These are phyloP conservation scores for Exophiala lecanii-corni DNA, from an alignment of 2,329 filamentous ascomycete genomes.

Conservation along the genomic window DNA sequence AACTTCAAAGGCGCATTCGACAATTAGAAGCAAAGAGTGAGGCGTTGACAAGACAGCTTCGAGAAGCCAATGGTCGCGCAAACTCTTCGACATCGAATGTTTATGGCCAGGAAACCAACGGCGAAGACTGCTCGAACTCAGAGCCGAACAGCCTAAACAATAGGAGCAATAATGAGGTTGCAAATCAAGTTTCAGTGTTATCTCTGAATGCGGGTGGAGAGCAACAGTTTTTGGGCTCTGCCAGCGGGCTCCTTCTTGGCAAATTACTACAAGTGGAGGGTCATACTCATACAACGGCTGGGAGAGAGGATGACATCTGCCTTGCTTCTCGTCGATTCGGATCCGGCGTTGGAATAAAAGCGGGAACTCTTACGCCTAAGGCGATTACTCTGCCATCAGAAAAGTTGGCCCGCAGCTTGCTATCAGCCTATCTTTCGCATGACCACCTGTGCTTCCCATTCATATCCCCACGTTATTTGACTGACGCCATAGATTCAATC, in stretches of 20 bases:
- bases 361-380: constrained; percentile 3
- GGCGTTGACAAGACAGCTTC: constrained; percentile 8
- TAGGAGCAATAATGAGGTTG: too few species aligned
- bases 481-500: constrained; percentile 12
- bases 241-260: constrained; percentile 36
- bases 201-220: constrained; percentile 41
- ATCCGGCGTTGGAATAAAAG: background rate
- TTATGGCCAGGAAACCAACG: background rate
- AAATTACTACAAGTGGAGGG: constrained; percentile 37
- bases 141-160: constrained; percentile 1
- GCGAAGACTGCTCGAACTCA: background rate
- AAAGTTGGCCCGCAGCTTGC: constrained; percentile 33
- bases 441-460: constrained; percentile 44
- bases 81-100: background rate
- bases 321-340: constrained; percentile 4
- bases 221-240: constrained; percentile 39
- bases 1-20: constrained; percentile 6
- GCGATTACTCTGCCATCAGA: constrained; percentile 32
- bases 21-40: constrained; percentile 11
- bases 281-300: constrained; percentile 1
- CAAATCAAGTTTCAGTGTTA: constrained; percentile 42
- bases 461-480: constrained; percentile 31
- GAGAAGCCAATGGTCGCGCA: constrained; percentile 4
- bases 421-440: constrained; percentile 42
- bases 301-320: constrained; percentile 4